These are phyloP conservation scores for Ophiocordyceps camponoti-saundersi DNA, from an alignment of 2,329 filamentous ascomycete genomes.

Conservation along the genomic window DNA sequence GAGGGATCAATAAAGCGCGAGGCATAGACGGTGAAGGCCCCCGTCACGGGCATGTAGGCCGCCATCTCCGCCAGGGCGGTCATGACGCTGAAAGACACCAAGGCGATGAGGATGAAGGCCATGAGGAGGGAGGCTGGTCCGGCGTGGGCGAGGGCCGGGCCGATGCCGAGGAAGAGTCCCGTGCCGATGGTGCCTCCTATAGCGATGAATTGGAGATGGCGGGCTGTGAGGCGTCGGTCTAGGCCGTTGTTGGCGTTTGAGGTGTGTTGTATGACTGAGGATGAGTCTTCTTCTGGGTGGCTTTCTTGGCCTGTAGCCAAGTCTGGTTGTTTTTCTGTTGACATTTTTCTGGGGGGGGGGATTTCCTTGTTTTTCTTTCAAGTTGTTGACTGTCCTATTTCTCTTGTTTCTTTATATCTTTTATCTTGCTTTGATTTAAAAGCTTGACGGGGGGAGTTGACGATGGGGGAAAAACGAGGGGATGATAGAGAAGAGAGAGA, in stretches of 20 bases:
- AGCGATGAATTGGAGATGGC: slow-evolving; percentile 32
- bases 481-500: neutral
- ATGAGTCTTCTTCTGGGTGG: no score
- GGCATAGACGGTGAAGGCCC: slow-evolving; percentile 62
- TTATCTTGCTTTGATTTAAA: no score
- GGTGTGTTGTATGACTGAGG: no score
- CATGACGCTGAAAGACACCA: slow-evolving; percentile 64
- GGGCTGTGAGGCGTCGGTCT: slow-evolving; percentile 18
- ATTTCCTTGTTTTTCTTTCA: no score
- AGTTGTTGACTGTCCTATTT: no score
- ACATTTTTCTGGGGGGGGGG: no score
- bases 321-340: no score
- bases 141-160: slow-evolving; percentile 41
- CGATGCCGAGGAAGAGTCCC: slow-evolving; percentile 54
- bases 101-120: slow-evolving; percentile 52
- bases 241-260: slow-evolving; percentile 9
- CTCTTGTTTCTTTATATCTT: neutral
- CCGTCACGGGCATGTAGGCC: slow-evolving; percentile 59
- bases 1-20: slow-evolving; percentile 57
- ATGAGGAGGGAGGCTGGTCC: slow-evolving; percentile 52
- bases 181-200: slow-evolving; percentile 52
- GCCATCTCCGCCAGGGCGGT: slow-evolving; percentile 54
- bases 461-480: neutral
- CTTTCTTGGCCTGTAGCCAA: no score
- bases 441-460: neutral